Evolutionary conservation across 208 protist genomes (phyloP).

Genomic region (Leishmania tarentolae): DNA sequence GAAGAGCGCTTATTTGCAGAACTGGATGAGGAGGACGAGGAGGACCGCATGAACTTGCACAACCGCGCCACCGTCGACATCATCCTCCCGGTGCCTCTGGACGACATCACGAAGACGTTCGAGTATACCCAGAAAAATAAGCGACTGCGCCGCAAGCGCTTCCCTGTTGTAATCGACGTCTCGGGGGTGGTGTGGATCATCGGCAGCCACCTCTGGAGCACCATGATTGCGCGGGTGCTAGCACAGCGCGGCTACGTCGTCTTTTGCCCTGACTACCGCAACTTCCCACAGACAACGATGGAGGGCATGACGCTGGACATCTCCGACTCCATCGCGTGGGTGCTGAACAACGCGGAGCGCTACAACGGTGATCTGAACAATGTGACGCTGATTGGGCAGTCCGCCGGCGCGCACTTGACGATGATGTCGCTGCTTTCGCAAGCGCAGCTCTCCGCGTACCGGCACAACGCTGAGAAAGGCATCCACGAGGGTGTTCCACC

Average conservation of each 20-base stretch:
- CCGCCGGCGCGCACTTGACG: constrained; percentile 82
- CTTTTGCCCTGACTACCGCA: constrained; percentile 93
- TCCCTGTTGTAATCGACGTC: constrained; percentile 78
- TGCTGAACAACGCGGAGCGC: constrained; percentile 81
- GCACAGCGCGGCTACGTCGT: constrained; percentile 82
- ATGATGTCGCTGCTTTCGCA: constrained; percentile 89
- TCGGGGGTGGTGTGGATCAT: constrained; percentile 88
- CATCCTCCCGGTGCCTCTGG: constrained; percentile 50
- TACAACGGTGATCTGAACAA: constrained; percentile 86
- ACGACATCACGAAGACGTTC: constrained; percentile 58
- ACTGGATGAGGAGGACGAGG: constrained; percentile 44
- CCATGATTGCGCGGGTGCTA: constrained; percentile 77
- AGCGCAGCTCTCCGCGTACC: constrained; percentile 71
- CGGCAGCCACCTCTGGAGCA: constrained; percentile 79
- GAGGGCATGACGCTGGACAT: constrained; percentile 90
- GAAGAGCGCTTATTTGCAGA: constrained; percentile 11
- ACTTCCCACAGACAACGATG: constrained; percentile 91
- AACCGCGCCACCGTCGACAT: constrained; percentile 75
- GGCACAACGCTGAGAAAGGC: constrained; percentile 31
- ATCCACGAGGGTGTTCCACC: constrained; percentile 32
- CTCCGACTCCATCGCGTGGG: constrained; percentile 86
- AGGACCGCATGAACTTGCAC: constrained; percentile 67
- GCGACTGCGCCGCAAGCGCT: constrained; percentile 61
- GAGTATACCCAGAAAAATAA: constrained; percentile 43
- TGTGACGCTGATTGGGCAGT: constrained; percentile 82